Conservation (phyloP, 2,329 filamentous ascomycete genomes). For the Fusarium globosum region DNA sequence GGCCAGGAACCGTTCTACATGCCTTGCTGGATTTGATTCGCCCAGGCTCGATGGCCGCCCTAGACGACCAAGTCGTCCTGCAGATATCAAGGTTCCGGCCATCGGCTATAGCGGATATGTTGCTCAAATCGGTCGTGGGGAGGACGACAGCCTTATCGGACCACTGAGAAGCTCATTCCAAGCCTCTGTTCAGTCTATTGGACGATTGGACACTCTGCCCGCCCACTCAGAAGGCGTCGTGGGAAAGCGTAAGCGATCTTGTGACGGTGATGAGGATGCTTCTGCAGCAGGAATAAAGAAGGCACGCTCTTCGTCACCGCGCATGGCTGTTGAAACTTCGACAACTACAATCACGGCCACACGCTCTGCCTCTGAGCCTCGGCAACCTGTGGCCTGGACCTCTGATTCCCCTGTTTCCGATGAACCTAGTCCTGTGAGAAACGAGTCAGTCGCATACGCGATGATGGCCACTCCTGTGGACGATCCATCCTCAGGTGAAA, state of each 20-base stretch:
- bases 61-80: background rate
- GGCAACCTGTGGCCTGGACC: background rate
- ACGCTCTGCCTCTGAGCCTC: background rate
- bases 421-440: background rate
- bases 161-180: background rate
- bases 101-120: background rate
- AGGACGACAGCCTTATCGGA: background rate
- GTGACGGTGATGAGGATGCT: constrained; percentile 9
- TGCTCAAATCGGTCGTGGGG: background rate
- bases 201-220: background rate
- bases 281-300: constrained; percentile 3
- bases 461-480: background rate
- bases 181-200: background rate
- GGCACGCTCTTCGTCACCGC: background rate
- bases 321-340: background rate
- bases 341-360: background rate
- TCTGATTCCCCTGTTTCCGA: background rate
- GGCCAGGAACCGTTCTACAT: background rate
- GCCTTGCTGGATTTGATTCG: background rate
- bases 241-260: constrained; percentile 5
- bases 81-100: background rate
- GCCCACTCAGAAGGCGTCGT: background rate
- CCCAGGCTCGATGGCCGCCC: background rate
- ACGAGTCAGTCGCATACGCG: background rate
- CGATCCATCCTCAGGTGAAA: background rate